These are phyloP conservation scores for Helotiales sp. DNA, from an alignment of 2,329 filamentous ascomycete species.

Conservation along the genomic window DNA sequence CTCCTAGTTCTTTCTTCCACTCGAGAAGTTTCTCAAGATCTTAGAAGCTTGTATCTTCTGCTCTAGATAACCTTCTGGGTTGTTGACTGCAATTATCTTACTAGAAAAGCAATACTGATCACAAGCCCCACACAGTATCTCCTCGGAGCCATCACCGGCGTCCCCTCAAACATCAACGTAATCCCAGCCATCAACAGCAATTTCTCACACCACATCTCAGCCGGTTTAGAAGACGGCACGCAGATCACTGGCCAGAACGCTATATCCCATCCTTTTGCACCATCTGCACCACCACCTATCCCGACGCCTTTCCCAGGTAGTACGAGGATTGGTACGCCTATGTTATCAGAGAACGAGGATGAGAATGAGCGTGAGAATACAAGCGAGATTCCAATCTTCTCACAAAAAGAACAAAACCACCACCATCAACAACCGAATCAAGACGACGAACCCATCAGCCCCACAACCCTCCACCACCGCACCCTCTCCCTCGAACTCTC, in stretches of 20 bases:
- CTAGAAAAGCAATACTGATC: no score
- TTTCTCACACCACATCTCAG: conserved; percentile 93
- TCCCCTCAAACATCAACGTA: conserved; percentile 76
- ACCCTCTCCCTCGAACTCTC: conserved; percentile 49
- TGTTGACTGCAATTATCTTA: no score
- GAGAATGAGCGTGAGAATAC: not conserved
- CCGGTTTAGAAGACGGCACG: conserved; percentile 75
- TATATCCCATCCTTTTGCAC: conserved; percentile 74
- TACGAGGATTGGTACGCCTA: not conserved
- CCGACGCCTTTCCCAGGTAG: conserved; percentile 18
- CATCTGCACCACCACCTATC: conserved; percentile 37
- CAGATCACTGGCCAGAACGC: conserved; percentile 90
- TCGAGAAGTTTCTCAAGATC: no score
- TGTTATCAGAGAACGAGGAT: not conserved
- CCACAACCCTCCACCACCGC: conserved; percentile 23
- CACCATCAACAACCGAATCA: not conserved
- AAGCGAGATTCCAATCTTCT: not conserved
- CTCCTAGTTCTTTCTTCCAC: no score
- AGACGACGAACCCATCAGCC: conserved; percentile 27
- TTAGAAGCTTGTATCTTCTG: no score
- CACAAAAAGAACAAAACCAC: no score
- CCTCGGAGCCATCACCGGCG: conserved; percentile 82
- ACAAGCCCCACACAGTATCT: no score
- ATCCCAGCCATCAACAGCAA: conserved; percentile 93
- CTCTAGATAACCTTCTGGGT: no score